Evolutionary conservation across 371 early-diverging fungal genomes (phyloP).

Genomic region (Mortierella sp.): DNA sequence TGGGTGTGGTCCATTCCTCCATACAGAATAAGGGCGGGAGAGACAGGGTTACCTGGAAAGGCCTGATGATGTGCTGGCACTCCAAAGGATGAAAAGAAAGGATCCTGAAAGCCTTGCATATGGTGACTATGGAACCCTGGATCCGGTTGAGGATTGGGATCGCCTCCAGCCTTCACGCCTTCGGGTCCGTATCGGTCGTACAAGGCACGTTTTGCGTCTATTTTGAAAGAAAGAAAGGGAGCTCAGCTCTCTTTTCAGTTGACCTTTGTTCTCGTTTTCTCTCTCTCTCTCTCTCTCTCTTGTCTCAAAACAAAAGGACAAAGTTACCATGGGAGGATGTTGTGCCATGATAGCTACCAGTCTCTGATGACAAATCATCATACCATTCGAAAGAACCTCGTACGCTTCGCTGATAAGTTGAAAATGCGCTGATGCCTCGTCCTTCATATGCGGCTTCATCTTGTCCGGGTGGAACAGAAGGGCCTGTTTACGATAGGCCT

Average conservation of each 20-base stretch:
- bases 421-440: slow-evolving; percentile 82
- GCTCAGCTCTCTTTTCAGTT: background rate
- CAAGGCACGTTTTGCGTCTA: slow-evolving; percentile 43
- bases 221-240: background rate
- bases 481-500: slow-evolving; percentile 93
- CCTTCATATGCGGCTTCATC: slow-evolving; percentile 63
- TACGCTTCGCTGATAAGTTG: slow-evolving; percentile 89
- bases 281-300: no score
- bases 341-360: no score
- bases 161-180: slow-evolving; percentile 48
- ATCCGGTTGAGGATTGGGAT: slow-evolving; percentile 35
- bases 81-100: slow-evolving; percentile 26
- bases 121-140: background rate
- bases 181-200: slow-evolving; percentile 47
- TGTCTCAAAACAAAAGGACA: background rate
- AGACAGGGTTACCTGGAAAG: slow-evolving; percentile 23
- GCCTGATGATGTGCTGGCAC: slow-evolving; percentile 23
- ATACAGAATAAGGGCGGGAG: background rate
- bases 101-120: slow-evolving; percentile 10
- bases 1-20: no score
- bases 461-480: slow-evolving; percentile 91
- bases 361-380: background rate
- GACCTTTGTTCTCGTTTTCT: no score
- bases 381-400: slow-evolving; percentile 78
- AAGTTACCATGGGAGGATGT: no score